Evolutionary conservation across 768 basidiomycete genomes (phyloP).

Genomic region (Amanita brunnescens): DNA sequence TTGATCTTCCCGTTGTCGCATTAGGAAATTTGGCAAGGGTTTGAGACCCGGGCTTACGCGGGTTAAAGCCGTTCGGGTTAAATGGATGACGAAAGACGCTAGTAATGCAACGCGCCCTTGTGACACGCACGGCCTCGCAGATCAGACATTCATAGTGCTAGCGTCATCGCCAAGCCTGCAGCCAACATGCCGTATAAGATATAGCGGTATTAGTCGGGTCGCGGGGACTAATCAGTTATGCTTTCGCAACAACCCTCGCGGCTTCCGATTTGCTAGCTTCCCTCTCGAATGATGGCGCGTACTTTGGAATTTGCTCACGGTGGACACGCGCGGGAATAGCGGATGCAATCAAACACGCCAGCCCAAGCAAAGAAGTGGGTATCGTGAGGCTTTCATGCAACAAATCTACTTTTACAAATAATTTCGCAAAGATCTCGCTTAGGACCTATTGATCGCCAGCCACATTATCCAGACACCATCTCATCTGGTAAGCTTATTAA

Average conservation of each 20-base stretch:
- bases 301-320: neutral
- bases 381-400: slow-evolving; percentile 3
- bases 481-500: slow-evolving; percentile 37
- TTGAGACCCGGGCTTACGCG: slow-evolving; percentile 2
- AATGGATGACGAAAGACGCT: slow-evolving; percentile 2
- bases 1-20: slow-evolving; percentile 21
- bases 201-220: neutral
- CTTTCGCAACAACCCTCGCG: neutral
- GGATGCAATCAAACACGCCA: slow-evolving; percentile 1
- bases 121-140: slow-evolving; percentile 1
- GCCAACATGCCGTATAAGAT: neutral
- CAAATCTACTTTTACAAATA: neutral
- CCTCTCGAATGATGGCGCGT: neutral
- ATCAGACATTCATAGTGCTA: slow-evolving; percentile 5
- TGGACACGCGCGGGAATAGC: slow-evolving; percentile 1
- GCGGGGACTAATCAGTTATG: neutral
- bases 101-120: neutral
- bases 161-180: neutral
- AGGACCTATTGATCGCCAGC: neutral
- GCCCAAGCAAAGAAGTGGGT: neutral
- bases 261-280: slow-evolving; percentile 3
- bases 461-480: neutral
- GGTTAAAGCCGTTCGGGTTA: slow-evolving; percentile 6
- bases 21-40: slow-evolving; percentile 6
- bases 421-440: slow-evolving; percentile 1